Conservation (phyloP, 805 yeast genomes). For the Candida cerambycidarum region DNA sequence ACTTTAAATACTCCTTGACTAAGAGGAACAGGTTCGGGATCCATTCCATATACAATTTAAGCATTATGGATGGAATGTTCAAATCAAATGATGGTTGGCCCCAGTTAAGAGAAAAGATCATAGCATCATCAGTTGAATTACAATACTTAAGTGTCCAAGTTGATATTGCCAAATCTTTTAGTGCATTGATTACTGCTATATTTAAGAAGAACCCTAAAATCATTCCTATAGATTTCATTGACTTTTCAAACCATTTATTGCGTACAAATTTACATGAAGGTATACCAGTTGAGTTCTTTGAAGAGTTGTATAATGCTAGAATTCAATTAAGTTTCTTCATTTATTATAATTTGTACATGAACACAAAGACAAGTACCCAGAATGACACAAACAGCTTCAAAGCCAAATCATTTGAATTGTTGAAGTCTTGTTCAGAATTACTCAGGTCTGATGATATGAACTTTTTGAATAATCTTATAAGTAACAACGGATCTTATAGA, state of each 20-base stretch:
- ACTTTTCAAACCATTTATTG: conserved; percentile 49
- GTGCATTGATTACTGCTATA: conserved; percentile 70
- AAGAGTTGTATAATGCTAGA: conserved; percentile 57
- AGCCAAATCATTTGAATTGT: conserved; percentile 38
- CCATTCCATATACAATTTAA: conserved; percentile 56
- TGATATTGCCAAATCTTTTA: conserved; percentile 70
- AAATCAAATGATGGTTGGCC: conserved; percentile 39
- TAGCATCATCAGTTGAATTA: conserved; percentile 58
- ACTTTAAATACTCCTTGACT: conserved; percentile 51
- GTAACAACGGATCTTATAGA: conserved; percentile 47
- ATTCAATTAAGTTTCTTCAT: conserved; percentile 65
- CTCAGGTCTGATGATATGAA: conserved; percentile 51
- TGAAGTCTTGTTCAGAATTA: conserved; percentile 44
- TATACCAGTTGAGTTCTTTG: conserved; percentile 45
- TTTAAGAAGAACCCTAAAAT: conserved; percentile 47
- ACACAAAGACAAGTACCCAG: too few species aligned
- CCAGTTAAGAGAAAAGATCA: conserved; percentile 49
- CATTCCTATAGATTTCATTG: conserved; percentile 20
- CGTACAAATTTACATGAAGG: conserved; percentile 53
- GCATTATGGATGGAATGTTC: conserved; percentile 62
- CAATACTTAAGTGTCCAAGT: conserved; percentile 68
- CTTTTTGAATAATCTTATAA: conserved; percentile 43
- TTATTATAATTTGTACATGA: conserved; percentile 37
- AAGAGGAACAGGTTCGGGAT: conserved; percentile 51
- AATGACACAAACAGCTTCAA: too few species aligned